A percentile compares a stretch with the other conserved stretches of the same genome.
These are phyloP conservation scores for Saccharomycopsis hybrid DNA, from an alignment of 1,139 yeast species.

Conservation along the genomic window DNA sequence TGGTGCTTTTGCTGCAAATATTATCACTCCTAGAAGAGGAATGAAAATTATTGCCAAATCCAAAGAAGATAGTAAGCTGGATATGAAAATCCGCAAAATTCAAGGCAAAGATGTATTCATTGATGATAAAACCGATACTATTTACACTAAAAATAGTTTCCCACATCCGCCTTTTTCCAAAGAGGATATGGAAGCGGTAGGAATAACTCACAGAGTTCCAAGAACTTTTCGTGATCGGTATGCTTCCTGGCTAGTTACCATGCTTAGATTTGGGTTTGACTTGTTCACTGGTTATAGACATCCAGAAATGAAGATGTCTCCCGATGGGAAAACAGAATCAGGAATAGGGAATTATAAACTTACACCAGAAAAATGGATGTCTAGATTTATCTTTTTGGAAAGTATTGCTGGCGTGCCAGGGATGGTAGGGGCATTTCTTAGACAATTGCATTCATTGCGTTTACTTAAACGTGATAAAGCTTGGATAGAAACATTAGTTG, in stretches of 20 bases:
- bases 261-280: slow-evolving; percentile 50
- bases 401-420: slow-evolving; percentile 79
- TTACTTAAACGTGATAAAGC: slow-evolving; percentile 62
- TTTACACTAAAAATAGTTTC: slow-evolving; percentile 36
- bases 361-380: slow-evolving; percentile 63
- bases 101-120: slow-evolving; percentile 11
- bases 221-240: slow-evolving; percentile 42
- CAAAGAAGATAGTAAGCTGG: background rate
- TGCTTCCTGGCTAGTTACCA: slow-evolving; percentile 42
- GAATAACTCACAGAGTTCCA: slow-evolving; percentile 50
- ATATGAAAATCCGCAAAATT: background rate
- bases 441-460: slow-evolving; percentile 60
- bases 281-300: slow-evolving; percentile 60
- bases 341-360: slow-evolving; percentile 45
- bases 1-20: no score
- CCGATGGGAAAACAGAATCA: slow-evolving; percentile 28
- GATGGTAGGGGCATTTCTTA: slow-evolving; percentile 63
- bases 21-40: no score
- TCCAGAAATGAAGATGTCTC: slow-evolving; percentile 32
- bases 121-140: slow-evolving; percentile 9
- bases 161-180: slow-evolving; percentile 47
- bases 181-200: slow-evolving; percentile 42
- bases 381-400: slow-evolving; percentile 63
- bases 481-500: slow-evolving; percentile 68
- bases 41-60: background rate